phyloP scores from a whole-genome alignment of 257 asterid species.

The Eustoma russellianum region DNA sequence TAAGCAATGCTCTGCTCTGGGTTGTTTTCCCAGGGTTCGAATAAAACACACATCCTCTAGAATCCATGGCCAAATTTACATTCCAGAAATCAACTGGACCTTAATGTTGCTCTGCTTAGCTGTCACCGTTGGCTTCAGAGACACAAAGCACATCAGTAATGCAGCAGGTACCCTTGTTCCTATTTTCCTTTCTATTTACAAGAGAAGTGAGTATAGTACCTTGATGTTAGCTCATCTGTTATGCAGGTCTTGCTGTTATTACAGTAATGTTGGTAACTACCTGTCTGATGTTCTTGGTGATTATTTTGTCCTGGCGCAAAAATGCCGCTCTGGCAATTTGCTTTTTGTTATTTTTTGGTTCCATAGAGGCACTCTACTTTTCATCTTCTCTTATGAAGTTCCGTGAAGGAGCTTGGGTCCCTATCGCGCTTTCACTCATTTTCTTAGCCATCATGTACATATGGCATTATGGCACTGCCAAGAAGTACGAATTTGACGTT shows the following conservation, averaged over 20 bases:
- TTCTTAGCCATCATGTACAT: conserved; percentile 61
- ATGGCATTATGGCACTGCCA: conserved; percentile 85
- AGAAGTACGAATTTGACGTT: conserved; percentile 80
- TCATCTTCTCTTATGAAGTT: conserved; percentile 91
- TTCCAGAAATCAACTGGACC: conserved; percentile 93
- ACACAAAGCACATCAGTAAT: conserved; percentile 90
- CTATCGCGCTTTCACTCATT: conserved; percentile 57
- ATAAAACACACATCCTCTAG: conserved; percentile 85
- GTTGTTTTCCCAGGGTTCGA: conserved; percentile 82
- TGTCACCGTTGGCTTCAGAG: conserved; percentile 80
- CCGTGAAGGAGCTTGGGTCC: conserved; percentile 98
- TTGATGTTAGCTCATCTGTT: conserved; percentile 5
- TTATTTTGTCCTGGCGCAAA: conserved; percentile 75
- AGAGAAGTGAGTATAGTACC: too few species aligned
- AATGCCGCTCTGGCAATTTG: conserved; percentile 47
- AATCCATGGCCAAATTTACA: conserved; percentile 83
- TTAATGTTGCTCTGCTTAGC: conserved; percentile 87
- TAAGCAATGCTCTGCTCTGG: conserved; percentile 93
- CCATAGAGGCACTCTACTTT: conserved; percentile 90
- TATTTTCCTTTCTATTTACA: too few species aligned
- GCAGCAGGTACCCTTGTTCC: conserved; percentile 51
- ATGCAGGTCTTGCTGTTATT: conserved; percentile 86
- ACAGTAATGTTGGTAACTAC: conserved; percentile 97
- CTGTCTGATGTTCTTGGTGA: conserved; percentile 87
- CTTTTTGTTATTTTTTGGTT: conserved; percentile 78